phyloP scores from a whole-genome alignment of 176 grass and related monocot species.

The barley (Hordeum vulgare) region DNA sequence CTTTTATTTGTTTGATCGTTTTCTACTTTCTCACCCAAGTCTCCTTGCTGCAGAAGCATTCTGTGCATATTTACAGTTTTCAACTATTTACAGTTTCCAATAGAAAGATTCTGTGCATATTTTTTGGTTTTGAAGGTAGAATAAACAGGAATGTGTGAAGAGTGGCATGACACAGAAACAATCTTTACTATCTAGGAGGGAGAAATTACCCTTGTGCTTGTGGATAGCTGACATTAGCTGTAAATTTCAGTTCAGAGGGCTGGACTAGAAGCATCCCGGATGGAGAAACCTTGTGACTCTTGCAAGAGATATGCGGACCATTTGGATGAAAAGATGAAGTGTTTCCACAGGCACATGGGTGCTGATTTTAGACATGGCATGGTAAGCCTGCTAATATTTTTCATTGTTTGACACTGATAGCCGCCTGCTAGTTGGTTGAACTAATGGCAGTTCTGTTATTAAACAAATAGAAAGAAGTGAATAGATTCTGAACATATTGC shows the following conservation, averaged over 20 bases:
- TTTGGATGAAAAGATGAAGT: conserved; percentile 1
- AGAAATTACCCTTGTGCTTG: not conserved
- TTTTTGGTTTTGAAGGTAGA: too few species aligned
- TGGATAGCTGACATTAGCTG: not conserved
- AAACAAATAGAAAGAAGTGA: not conserved
- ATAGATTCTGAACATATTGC: not conserved
- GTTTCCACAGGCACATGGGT: too few species aligned
- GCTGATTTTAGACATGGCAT: too few species aligned
- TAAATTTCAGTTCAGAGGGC: not conserved
- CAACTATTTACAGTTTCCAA: too few species aligned
- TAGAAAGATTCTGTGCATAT: too few species aligned
- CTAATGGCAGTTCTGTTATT: not conserved
- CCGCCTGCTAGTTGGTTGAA: not conserved
- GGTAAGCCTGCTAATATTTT: not conserved
- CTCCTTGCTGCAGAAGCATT: too few species aligned
- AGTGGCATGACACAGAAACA: not conserved
- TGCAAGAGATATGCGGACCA: not conserved
- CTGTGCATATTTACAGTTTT: too few species aligned
- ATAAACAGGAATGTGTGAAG: too few species aligned
- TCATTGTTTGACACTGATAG: not conserved
- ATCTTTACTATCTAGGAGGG: not conserved
- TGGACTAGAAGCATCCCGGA: not conserved
- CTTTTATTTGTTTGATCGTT: too few species aligned
- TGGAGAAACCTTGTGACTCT: not conserved
- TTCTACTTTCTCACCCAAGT: too few species aligned